Conservation (phyloP, 176 grass and related monocot species). For the Hordeum marinum region DNA sequence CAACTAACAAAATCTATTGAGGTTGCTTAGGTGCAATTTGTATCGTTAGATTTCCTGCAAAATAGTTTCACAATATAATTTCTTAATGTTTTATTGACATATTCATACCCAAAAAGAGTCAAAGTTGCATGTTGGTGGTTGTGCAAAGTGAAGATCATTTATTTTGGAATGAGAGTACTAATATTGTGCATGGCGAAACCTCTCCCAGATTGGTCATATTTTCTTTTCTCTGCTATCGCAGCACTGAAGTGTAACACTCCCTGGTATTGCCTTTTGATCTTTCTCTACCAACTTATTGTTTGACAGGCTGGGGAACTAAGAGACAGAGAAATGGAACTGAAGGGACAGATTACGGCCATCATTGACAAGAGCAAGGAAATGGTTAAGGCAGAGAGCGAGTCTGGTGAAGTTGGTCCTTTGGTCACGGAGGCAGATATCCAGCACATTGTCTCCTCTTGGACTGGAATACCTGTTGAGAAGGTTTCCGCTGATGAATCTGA, state of each 20-base stretch:
- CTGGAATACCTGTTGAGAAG: conserved; percentile 95
- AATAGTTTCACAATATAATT: background rate
- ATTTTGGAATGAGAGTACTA: background rate
- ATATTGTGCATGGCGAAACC: background rate
- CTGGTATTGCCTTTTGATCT: background rate
- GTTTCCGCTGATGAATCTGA: no score
- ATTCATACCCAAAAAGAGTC: background rate
- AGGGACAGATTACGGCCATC: conserved; percentile 68
- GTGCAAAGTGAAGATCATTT: background rate
- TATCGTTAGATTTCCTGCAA: background rate
- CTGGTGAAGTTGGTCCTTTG: conserved; percentile 66
- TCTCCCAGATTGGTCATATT: background rate
- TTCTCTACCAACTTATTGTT: background rate
- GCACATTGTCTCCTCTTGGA: conserved; percentile 95
- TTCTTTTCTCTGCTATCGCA: background rate
- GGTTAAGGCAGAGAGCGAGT: conserved; percentile 85
- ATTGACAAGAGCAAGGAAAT: conserved; percentile 89
- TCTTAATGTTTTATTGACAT: background rate
- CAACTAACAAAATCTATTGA: background rate
- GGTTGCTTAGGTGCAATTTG: background rate
- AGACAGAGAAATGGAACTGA: conserved; percentile 85
- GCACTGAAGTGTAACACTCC: background rate
- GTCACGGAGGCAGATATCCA: conserved; percentile 94
- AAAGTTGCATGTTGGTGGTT: background rate
- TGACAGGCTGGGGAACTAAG: conserved; percentile 74